A percentile compares a stretch with the other conserved stretches of the same genome.
These are phyloP conservation scores for Inosperma sp. DNA, from an alignment of 768 basidiomycete species.

Conservation along the genomic window DNA sequence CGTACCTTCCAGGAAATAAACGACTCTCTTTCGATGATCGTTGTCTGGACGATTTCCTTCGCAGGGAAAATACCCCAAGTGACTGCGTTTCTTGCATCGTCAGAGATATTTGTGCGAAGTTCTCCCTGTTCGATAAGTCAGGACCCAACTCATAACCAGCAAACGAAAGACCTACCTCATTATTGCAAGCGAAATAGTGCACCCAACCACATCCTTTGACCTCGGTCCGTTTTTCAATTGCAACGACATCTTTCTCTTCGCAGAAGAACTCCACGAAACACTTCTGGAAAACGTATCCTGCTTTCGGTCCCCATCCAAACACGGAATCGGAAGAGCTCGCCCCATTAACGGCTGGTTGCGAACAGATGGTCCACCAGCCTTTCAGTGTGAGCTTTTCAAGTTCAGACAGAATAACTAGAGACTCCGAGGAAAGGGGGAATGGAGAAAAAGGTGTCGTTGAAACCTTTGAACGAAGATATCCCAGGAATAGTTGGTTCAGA, in stretches of 20 bases:
- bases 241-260: slow-evolving; percentile 50
- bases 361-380: slow-evolving; percentile 96
- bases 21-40: slow-evolving; percentile 92
- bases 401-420: slow-evolving; percentile 70
- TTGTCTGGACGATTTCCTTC: slow-evolving; percentile 92
- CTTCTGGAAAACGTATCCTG: slow-evolving; percentile 97
- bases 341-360: slow-evolving; percentile 91
- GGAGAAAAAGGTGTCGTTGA: slow-evolving; percentile 86
- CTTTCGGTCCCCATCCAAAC: slow-evolving; percentile 90
- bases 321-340: slow-evolving; percentile 65
- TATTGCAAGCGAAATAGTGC: slow-evolving; percentile 83
- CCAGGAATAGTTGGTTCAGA: slow-evolving; percentile 73
- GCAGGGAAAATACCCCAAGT: slow-evolving; percentile 99
- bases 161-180: slow-evolving; percentile 45
- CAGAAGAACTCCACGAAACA: slow-evolving; percentile 97
- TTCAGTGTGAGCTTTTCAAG: slow-evolving; percentile 70
- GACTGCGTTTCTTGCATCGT: slow-evolving; percentile 84
- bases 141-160: background rate
- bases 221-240: slow-evolving; percentile 54
- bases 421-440: slow-evolving; percentile 76
- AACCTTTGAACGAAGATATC: slow-evolving; percentile 70
- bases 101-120: slow-evolving; percentile 70
- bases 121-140: slow-evolving; percentile 54
- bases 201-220: slow-evolving; percentile 60
- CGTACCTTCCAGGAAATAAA: slow-evolving; percentile 95